These are phyloP conservation scores for Artemisia annua DNA, from an alignment of 129 eudicot genomes.

Conservation along the genomic window DNA sequence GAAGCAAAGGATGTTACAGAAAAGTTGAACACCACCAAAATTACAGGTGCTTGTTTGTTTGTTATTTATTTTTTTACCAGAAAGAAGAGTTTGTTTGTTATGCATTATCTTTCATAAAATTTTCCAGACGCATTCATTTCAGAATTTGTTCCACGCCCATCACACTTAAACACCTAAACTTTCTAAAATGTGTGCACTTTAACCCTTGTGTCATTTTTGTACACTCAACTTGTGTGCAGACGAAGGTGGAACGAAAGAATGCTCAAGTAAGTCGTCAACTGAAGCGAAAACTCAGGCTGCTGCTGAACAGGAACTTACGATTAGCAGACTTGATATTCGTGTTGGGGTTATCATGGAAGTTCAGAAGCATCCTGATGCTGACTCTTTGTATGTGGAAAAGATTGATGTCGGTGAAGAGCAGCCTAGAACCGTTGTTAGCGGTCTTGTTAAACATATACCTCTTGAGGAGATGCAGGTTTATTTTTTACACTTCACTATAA, in stretches of 20 bases:
- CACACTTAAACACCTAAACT: not conserved
- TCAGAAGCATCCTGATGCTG: conserved; percentile 97
- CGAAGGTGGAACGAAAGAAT: conserved; percentile 46
- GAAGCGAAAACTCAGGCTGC: conserved; percentile 53
- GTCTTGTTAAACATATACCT: conserved; percentile 85
- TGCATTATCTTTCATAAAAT: not conserved
- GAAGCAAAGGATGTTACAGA: conserved; percentile 70
- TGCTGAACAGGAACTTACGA: conserved; percentile 65
- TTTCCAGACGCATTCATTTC: not conserved
- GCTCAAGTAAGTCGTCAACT: conserved; percentile 41
- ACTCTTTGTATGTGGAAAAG: conserved; percentile 89
- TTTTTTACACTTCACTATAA: not conserved
- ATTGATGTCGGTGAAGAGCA: conserved; percentile 94
- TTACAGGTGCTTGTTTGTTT: conserved; percentile 51
- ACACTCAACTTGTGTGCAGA: conserved; percentile 33
- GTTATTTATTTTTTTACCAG: not conserved
- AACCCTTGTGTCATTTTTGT: not conserved
- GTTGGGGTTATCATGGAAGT: conserved; percentile 86
- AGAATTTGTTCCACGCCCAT: not conserved
- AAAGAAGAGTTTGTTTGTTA: too few relatives aligned
- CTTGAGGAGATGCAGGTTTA: conserved; percentile 89
- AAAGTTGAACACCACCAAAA: conserved; percentile 58
- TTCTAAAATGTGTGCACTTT: not conserved
- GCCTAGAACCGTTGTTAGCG: conserved; percentile 93
- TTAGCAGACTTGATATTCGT: conserved; percentile 89